A percentile compares a stretch with the other conserved stretches of the same genome.
Conservation (phyloP, 805 yeast genomes). For the Candida endomychidarum region DNA sequence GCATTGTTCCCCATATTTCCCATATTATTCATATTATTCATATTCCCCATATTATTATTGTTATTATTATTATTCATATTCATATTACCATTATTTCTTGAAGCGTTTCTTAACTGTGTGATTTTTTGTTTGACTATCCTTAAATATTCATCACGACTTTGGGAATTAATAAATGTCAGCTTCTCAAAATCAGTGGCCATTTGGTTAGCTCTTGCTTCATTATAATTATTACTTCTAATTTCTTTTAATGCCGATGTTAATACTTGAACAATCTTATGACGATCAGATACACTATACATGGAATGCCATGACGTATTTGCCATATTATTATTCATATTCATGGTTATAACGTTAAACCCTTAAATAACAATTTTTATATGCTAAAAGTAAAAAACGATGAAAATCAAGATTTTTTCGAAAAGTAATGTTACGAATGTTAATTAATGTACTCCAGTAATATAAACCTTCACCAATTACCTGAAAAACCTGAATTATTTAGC, state of each 20-base stretch:
- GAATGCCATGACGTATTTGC: slow-evolving; percentile 24
- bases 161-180: slow-evolving; percentile 58
- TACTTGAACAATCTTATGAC: slow-evolving; percentile 42
- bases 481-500: not conserved
- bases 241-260: slow-evolving; percentile 38
- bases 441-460: too few relatives aligned
- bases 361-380: not conserved
- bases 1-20: slow-evolving; percentile 8
- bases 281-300: slow-evolving; percentile 29
- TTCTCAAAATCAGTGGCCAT: slow-evolving; percentile 73
- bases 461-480: not conserved
- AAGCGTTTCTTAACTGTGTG: slow-evolving; percentile 28
- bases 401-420: not conserved
- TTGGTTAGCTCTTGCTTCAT: slow-evolving; percentile 34
- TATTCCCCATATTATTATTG: not conserved
- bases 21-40: slow-evolving; percentile 2
- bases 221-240: slow-evolving; percentile 32
- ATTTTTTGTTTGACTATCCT: slow-evolving; percentile 41
- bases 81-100: slow-evolving; percentile 11
- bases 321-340: slow-evolving; percentile 1
- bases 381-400: not conserved
- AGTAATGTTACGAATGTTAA: too few relatives aligned
- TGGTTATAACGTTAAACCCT: not conserved
- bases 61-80: not conserved
- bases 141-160: slow-evolving; percentile 57